A percentile compares a stretch with the other conserved stretches of the same genome.
Evolutionary conservation across 805 yeast genomes (phyloP).

Genomic region (Ogataea haglerorum): DNA sequence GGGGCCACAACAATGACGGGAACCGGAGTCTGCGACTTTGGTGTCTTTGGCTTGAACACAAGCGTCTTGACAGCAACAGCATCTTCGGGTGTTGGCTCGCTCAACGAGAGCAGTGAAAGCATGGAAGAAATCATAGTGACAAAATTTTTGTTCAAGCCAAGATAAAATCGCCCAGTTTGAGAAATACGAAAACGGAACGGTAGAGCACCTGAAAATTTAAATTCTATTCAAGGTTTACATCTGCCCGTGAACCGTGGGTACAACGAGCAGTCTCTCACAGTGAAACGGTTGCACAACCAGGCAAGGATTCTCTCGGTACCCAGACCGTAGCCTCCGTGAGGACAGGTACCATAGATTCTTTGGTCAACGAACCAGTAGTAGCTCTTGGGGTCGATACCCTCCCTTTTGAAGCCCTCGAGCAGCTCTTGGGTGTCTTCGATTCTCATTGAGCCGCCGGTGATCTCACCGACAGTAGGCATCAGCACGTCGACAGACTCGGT

Average conservation of each 20-base stretch:
- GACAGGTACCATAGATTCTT: constrained; percentile 95
- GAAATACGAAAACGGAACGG: not conserved
- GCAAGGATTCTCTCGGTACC: constrained; percentile 98
- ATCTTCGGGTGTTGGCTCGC: constrained; percentile 48
- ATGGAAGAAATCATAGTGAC: constrained; percentile 48
- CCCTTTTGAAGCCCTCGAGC: constrained; percentile 88
- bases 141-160: constrained; percentile 3
- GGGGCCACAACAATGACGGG: constrained; percentile 81
- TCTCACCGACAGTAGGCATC: constrained; percentile 99
- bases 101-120: constrained; percentile 62
- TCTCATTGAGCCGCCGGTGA: constrained; percentile 99
- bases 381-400: constrained; percentile 72
- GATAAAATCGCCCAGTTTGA: not conserved
- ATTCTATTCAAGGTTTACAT: constrained; percentile 73
- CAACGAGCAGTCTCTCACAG: constrained; percentile 96
- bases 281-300: constrained; percentile 96
- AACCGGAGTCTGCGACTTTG: constrained; percentile 72
- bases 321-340: constrained; percentile 98
- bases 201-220: not conserved
- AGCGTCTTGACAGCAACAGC: constrained; percentile 64
- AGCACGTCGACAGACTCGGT: constrained; percentile 97
- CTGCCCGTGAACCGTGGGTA: constrained; percentile 98
- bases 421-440: constrained; percentile 78
- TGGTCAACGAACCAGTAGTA: constrained; percentile 97
- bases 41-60: constrained; percentile 89